phyloP scores from a whole-genome alignment of 495 filamentous ascomycete genomes.

The Penicillium subrubescens region DNA sequence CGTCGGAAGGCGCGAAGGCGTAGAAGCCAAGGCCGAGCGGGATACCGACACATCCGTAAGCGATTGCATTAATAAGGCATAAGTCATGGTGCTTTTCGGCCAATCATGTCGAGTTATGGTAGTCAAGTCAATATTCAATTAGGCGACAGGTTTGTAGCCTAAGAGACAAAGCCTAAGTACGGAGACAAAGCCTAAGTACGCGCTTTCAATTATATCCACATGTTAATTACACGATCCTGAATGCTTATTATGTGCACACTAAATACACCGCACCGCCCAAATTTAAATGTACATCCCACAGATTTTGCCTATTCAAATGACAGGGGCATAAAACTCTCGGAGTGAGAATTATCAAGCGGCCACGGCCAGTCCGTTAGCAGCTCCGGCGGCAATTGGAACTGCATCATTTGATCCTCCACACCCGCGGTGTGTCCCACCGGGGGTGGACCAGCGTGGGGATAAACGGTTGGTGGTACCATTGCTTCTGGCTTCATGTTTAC shows the following conservation, averaged over 20 bases:
- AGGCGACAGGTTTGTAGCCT: neutral
- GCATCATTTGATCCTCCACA: constrained; percentile 30
- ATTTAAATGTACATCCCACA: neutral
- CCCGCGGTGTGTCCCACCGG: constrained; percentile 12
- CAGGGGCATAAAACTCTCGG: constrained; percentile 30
- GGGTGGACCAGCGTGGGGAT: constrained; percentile 1
- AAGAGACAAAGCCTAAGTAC: too few relatives aligned
- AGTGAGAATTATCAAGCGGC: constrained; percentile 38
- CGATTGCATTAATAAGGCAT: neutral
- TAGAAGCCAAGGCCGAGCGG: neutral
- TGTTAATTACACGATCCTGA: neutral
- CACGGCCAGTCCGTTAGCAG: constrained; percentile 43
- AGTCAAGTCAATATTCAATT: too few relatives aligned
- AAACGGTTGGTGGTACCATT: constrained; percentile 12
- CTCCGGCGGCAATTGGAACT: constrained; percentile 44
- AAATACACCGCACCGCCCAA: neutral
- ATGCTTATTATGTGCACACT: neutral
- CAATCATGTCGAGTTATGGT: neutral
- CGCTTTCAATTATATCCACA: neutral
- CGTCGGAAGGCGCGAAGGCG: neutral
- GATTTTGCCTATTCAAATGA: constrained; percentile 23
- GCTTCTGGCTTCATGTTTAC: constrained; percentile 17
- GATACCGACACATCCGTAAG: neutral
- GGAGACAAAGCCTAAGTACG: too few relatives aligned
- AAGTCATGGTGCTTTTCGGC: neutral